Conservation (phyloP, 2,329 filamentous ascomycete species). For the Fusarium nygamai region DNA sequence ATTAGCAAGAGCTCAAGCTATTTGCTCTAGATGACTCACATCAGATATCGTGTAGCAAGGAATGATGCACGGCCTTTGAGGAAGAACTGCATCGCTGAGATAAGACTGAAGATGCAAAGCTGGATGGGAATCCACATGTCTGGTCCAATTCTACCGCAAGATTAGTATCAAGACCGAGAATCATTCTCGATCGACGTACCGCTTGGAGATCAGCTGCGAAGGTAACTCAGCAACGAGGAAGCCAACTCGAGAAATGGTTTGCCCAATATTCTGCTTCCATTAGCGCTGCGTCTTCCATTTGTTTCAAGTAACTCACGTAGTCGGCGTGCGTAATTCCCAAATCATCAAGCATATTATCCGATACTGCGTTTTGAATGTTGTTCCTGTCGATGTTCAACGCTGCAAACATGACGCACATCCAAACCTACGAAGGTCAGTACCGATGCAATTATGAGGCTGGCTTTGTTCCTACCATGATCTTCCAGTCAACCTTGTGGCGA, state of each 20-base stretch:
- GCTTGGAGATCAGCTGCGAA: slow-evolving; percentile 13
- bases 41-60: slow-evolving; percentile 35
- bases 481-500: slow-evolving; percentile 49
- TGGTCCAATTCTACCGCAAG: slow-evolving; percentile 50
- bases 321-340: slow-evolving; percentile 30
- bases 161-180: not conserved
- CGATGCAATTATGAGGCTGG: accelerated
- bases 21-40: not conserved
- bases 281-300: not conserved
- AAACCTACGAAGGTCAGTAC: slow-evolving; percentile 34
- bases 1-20: not conserved
- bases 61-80: slow-evolving; percentile 47
- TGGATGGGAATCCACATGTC: slow-evolving; percentile 62
- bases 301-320: not conserved
- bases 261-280: slow-evolving; percentile 2
- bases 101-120: slow-evolving; percentile 49
- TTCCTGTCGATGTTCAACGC: slow-evolving; percentile 50
- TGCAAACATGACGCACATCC: slow-evolving; percentile 41
- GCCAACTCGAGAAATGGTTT: slow-evolving; percentile 27
- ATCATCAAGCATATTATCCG: slow-evolving; percentile 49
- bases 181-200: too few species aligned
- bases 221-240: slow-evolving; percentile 21
- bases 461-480: slow-evolving; percentile 47
- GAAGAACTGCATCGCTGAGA: slow-evolving; percentile 49
- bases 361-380: slow-evolving; percentile 50